Conservation (phyloP, 2,329 filamentous ascomycete species). For the Colletotrichum aenigma region DNA sequence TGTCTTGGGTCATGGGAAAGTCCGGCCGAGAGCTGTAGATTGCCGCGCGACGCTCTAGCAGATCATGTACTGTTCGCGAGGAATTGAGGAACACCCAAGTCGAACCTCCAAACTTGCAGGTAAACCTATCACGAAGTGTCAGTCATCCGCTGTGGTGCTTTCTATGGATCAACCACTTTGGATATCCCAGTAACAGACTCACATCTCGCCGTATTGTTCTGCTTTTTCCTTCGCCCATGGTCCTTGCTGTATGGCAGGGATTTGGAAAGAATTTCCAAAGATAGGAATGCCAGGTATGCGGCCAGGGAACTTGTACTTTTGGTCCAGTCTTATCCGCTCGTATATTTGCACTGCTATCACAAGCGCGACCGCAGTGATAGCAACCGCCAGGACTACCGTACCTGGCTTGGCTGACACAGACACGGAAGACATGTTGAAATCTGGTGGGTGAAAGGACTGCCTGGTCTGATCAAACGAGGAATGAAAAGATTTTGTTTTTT, state of each 20-base stretch:
- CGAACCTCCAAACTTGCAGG: background rate
- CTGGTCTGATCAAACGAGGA: background rate
- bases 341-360: background rate
- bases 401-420: background rate
- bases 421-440: background rate
- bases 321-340: background rate
- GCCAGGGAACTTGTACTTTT: background rate
- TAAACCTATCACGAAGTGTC: background rate
- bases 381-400: background rate
- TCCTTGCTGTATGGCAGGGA: background rate
- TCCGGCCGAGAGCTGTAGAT: background rate
- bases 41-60: background rate
- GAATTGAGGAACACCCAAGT: background rate
- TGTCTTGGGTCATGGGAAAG: background rate
- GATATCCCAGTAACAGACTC: background rate
- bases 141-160: rapidly evolving
- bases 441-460: background rate
- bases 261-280: background rate
- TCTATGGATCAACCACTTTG: background rate
- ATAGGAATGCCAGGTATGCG: background rate
- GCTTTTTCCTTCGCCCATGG: background rate
- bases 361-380: background rate
- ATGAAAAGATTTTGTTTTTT: background rate
- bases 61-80: background rate
- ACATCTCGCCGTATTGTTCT: background rate